Evolutionary conservation across 1,284 basidiomycete species (phyloP), one percentile per base, ranked within the genome.

Genomic region (Ustilago shanxiensis): DNA sequence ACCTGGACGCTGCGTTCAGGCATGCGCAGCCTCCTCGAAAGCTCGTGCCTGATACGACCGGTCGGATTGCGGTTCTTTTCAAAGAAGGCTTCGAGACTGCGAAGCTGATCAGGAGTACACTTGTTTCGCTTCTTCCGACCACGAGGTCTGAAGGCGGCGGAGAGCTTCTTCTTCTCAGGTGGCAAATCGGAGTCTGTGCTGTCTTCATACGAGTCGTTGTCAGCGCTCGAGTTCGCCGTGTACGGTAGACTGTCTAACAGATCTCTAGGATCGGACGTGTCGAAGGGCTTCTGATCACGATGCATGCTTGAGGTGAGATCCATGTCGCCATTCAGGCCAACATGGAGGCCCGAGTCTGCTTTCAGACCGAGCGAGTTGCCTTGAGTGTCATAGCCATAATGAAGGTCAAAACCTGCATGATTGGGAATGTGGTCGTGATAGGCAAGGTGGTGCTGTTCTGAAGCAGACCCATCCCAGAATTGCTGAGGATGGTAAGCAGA

Each of bases 1-100:
- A 82, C 71, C 33, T 81, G 80, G 5, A 82, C 79, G 31, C 80
- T 82, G 31, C 80, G 68, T 44, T 83, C 81, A 2, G 79, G 78
- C 79, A 81, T 79, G 26, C 67, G 64, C 28, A 83, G 67, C 14
- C 59, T 67, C 9, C 75, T 51, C 13, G 72, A 73, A 0, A 83
- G 73, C 64, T 83, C 77, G n/a, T 64, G 57, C 0, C 81, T 62
- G 9, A 81, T 54, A 1, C 67, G 59, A n/a, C 77, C 79, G 0
- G 77, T 81, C 1, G 81, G 81, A 51, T 83, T 83, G 45, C 79
- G 74, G 50, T 81, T 83, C 35, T 67, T 70, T 13, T 72, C 72
- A 24, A 83, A 83, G 47, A 83, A 83, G 0, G 71, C 72, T 35
- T 79, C 75, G 33, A 83, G 66, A 13, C 65, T 67, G n/a, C 59